Base-by-base conservation (phyloP, 345 rosid species). In the Lepidium aucheri region DNA sequence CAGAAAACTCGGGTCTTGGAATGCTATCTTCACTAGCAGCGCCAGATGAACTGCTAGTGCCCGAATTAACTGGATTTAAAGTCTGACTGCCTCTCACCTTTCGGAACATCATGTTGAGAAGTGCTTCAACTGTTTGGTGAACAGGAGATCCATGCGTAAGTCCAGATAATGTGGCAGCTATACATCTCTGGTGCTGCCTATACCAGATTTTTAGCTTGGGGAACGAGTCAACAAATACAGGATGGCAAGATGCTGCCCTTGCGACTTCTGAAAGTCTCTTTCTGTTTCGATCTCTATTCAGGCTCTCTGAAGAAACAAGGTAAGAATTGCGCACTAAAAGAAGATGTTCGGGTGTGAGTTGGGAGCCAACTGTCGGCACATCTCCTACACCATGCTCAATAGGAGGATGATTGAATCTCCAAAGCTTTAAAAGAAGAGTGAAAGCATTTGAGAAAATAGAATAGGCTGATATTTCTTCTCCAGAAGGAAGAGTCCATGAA, bases 401-500 rank as follows among this genome's bases (percentile, higher is more conserved):
- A 43, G 99, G 99, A 62, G 93, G 91, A 74, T 78, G 95, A 70
- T 90, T 85, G 79, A 91, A 94, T 75, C 91, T 88, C 97, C 97
- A 91, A 32, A 94, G 81, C 82, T 87, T 91, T 74, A 94, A 84
- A 53, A 94, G 88, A 72, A 94, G 93, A 54, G 89, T 79, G 76
- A 94, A 94, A 30, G 97, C 97, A 79, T 79, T 90, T 15, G 97
- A 94, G 76, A 91, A 94, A 50, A 94, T 90, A 12, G 86, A 85
- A 73, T 91, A 89, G 8, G 90, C 86, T 55, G 93, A 84, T 61
- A 91, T 65, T 78, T 85, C 80, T 70, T 88, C 92, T 50, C 92
- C 95, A 1, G 88, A 66, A 51, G 92, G 79, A 43, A 90, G 96
- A 57, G 79, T 76, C 91, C 97, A 87, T 12, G 95, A 81, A 67